Conservation (phyloP, 169 alveolate genomes). For the Plasmodium berghei region DNA sequence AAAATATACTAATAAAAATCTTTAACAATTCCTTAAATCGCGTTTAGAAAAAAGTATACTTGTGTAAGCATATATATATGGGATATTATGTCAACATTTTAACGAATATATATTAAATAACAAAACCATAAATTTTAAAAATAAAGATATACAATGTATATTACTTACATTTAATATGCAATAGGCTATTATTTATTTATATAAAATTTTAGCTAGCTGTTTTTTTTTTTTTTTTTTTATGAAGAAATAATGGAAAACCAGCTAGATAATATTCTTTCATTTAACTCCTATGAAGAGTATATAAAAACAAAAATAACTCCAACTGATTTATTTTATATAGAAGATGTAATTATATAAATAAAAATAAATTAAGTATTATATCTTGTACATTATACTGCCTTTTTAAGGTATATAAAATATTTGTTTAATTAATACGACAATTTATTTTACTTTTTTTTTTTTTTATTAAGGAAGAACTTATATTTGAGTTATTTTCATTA, state of each 20-base stretch:
- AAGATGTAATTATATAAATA: constrained; percentile 43
- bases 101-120: too few species aligned
- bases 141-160: too few species aligned
- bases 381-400: background rate
- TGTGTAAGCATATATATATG: too few species aligned
- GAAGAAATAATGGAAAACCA: constrained; percentile 13
- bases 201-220: background rate
- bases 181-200: too few species aligned
- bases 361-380: constrained; percentile 1
- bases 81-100: too few species aligned
- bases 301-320: constrained; percentile 60
- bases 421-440: too few species aligned
- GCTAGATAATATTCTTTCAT: constrained; percentile 9
- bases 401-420: background rate
- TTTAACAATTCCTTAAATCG: too few species aligned
- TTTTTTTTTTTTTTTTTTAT: background rate
- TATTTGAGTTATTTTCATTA: constrained; percentile 59
- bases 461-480: constrained; percentile 44
- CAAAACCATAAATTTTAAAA: too few species aligned
- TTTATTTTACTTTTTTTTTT: background rate
- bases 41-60: too few species aligned
- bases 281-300: constrained; percentile 69
- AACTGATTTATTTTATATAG: constrained; percentile 58
- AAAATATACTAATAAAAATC: too few species aligned
- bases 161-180: too few species aligned